These are phyloP conservation scores for Rhizopogon salebrosus DNA, from an alignment of 768 basidiomycete genomes.

Conservation along the genomic window DNA sequence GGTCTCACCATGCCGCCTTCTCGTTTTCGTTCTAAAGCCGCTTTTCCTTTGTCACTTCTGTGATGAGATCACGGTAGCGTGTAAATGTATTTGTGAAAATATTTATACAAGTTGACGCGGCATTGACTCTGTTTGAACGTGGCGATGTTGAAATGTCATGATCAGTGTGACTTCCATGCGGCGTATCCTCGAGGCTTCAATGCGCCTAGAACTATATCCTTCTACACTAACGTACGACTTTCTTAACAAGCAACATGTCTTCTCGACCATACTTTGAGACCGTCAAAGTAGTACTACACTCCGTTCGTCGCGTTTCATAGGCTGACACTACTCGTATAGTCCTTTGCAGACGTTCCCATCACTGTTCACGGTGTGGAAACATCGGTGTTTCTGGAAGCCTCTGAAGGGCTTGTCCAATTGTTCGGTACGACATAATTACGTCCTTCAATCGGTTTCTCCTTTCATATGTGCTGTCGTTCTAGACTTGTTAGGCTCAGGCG, in stretches of 20 bases:
- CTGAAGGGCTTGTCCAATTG: constrained; percentile 76
- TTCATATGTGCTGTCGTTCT: constrained; percentile 7
- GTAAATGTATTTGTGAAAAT: neutral
- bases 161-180: neutral
- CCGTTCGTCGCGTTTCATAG: neutral
- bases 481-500: constrained; percentile 65
- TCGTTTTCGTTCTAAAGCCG: neutral
- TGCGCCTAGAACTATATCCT: constrained; percentile 8
- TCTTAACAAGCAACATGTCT: constrained; percentile 18
- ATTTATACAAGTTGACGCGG: neutral
- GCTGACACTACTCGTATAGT: constrained; percentile 40
- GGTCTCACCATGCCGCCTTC: neutral
- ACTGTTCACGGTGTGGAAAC: constrained; percentile 79
- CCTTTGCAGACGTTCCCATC: constrained; percentile 79
- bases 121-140: too few relatives aligned
- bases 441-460: constrained; percentile 5
- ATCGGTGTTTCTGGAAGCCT: constrained; percentile 74
- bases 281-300: constrained; percentile 46
- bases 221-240: neutral
- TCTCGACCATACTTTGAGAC: constrained; percentile 59
- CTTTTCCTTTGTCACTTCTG: neutral
- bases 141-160: too few relatives aligned
- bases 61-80: neutral
- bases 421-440: constrained; percentile 46
- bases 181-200: constrained; percentile 26